These are phyloP conservation scores for Candida glaebosa DNA, from an alignment of 805 yeast genomes.

Conservation along the genomic window DNA sequence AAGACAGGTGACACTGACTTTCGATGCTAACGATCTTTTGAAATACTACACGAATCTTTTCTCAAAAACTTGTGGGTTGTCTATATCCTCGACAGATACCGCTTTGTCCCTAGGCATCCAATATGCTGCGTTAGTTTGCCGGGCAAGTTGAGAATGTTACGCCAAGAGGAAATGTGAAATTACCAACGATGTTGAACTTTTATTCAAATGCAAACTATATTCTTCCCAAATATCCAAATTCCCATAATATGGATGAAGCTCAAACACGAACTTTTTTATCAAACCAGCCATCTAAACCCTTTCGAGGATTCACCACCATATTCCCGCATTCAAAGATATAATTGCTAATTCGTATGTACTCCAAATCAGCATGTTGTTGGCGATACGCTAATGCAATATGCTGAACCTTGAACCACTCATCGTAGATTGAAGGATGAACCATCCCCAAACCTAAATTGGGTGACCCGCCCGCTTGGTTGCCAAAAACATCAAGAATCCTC, in stretches of 20 bases:
- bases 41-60: too few species aligned
- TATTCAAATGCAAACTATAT: not conserved
- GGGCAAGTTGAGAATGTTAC: too few species aligned
- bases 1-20: too few species aligned
- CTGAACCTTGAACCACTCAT: conserved; percentile 55
- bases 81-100: too few species aligned
- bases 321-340: conserved; percentile 43
- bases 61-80: too few species aligned
- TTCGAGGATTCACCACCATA: conserved; percentile 32
- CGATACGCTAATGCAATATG: conserved; percentile 46
- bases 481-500: conserved; percentile 42
- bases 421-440: conserved; percentile 51
- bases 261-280: conserved; percentile 24
- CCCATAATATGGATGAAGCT: too few species aligned
- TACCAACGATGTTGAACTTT: too few species aligned
- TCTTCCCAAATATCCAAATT: not conserved
- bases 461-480: conserved; percentile 48
- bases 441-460: conserved; percentile 55
- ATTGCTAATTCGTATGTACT: conserved; percentile 46
- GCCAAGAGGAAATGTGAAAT: too few species aligned
- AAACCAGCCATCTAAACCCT: conserved; percentile 49
- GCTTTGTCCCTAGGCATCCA: too few species aligned
- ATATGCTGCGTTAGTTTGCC: too few species aligned
- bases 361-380: conserved; percentile 22
- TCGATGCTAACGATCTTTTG: too few species aligned